Evolutionary conservation across 164 flowering plant genomes (phyloP), one percentile per base, ranked within the genome.

Genomic region (Saururus chinensis): DNA sequence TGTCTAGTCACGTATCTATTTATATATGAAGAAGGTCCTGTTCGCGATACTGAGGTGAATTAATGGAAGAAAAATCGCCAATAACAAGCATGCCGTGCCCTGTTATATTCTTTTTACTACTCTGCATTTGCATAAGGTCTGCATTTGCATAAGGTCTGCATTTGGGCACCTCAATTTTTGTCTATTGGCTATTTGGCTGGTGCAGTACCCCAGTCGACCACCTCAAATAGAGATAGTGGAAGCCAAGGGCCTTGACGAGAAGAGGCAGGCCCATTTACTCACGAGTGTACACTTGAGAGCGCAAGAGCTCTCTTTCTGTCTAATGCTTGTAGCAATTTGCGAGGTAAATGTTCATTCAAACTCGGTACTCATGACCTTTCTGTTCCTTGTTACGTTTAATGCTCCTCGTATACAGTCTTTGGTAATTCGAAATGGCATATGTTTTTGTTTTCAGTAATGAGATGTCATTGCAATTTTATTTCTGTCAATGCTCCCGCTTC

Each of bases 191-290:
- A 41, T 41, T 41, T 54, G 4, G 16, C n/a, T 53, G 9, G 40
- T 75, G 51, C 78, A 89, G 98, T 92, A 92, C 73, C 98, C 98
- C 0, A 59, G 70, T 25, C 84, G 83, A 63, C 85, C 84, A 40
- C 98, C 98, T 60, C 40, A 35, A 53, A 65, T 89, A 70, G 69
- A 66, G 49, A 71, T 92, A 42, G 22, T 81, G 60, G 92, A 85
- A 8, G 81, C 86, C 42, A 89, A 85, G 71, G 98, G 98, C 69
- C 96, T 92, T 71, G 96, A 89, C 76, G 88, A 74, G 56, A 66
- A 76, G 67, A 79, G 96, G 66, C 75, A 78, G 68, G 76, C 68
- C 42, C 71, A 80, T 69, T 62, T 92, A 55, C 20, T 79, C 35
- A 53, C 68, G 49, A 61, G 68, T 45, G 72, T 89, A 51, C 69